These are phyloP conservation scores for Apiospora sp. DNA, from an alignment of 2,329 filamentous ascomycete genomes.

Conservation along the genomic window DNA sequence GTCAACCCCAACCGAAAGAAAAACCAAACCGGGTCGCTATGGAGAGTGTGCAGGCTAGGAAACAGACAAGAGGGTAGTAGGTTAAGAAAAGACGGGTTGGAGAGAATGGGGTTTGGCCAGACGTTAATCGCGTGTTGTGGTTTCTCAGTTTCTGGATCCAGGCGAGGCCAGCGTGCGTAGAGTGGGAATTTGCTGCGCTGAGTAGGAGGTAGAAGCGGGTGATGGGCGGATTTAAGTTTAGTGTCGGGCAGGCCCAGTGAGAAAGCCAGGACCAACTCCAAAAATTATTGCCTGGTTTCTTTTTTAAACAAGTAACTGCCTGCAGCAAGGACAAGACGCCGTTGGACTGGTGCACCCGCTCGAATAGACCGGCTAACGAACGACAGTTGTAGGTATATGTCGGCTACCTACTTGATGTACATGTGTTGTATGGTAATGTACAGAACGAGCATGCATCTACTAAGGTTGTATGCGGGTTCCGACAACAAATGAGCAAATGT, in stretches of 20 bases:
- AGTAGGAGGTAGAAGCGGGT: neutral
- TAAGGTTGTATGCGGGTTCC: neutral
- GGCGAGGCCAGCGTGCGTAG: constrained; percentile 3
- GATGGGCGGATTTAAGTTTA: constrained; percentile 16
- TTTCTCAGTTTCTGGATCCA: neutral
- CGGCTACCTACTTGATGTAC: neutral
- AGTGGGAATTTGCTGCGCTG: neutral
- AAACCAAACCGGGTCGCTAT: neutral
- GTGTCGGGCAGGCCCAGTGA: constrained; percentile 13
- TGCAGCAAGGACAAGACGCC: neutral
- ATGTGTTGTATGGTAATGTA: neutral
- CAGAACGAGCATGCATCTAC: neutral
- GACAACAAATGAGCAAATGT: neutral
- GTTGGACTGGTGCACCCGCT: constrained; percentile 10
- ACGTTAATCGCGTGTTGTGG: constrained; percentile 16
- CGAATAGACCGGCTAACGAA: neutral
- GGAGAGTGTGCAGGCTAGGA: neutral
- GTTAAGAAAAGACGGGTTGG: neutral
- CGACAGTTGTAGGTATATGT: neutral
- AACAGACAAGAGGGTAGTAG: constrained; percentile 3
- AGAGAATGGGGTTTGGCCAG: neutral
- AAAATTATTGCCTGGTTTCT: constrained; percentile 1
- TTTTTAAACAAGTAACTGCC: neutral
- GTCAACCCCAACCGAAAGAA: neutral
- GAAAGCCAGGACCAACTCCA: constrained; percentile 21